Conservation (phyloP, 2,329 filamentous ascomycete genomes). For the Cladosporium sp. region DNA sequence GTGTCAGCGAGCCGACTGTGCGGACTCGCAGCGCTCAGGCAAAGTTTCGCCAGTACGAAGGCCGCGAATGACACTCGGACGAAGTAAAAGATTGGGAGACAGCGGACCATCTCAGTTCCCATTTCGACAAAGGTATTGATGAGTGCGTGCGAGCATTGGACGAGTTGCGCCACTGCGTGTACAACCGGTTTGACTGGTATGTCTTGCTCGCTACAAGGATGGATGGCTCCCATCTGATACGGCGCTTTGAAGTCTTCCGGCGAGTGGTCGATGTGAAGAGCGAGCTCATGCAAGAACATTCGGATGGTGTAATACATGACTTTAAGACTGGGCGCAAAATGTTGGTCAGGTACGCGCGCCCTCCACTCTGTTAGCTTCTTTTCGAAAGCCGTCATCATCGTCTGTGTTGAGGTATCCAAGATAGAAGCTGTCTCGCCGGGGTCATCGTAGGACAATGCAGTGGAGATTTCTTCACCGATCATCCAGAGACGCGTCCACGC, state of each 20-base stretch:
- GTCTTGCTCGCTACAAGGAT: constrained; percentile 34
- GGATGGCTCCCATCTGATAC: constrained; percentile 42
- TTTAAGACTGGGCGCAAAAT: constrained; percentile 43
- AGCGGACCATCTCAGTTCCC: constrained; percentile 53
- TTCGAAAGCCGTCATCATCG: constrained; percentile 59
- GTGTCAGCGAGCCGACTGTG: constrained; percentile 63
- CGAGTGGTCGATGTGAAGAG: constrained; percentile 58
- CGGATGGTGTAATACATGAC: constrained; percentile 61
- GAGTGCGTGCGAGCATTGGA: constrained; percentile 59
- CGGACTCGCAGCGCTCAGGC: constrained; percentile 59
- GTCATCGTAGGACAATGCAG: constrained; percentile 63
- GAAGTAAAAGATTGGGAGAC: constrained; percentile 63
- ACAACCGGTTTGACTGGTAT: constrained; percentile 53
- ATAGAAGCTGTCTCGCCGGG: constrained; percentile 48
- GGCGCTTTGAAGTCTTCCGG: constrained; percentile 47
- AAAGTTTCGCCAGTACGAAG: constrained; percentile 68
- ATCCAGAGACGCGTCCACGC: constrained; percentile 55
- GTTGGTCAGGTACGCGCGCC: constrained; percentile 40
- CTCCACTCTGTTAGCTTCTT: constrained; percentile 57
- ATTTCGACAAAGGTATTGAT: constrained; percentile 60
- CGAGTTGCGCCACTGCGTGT: constrained; percentile 59
- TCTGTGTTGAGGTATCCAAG: constrained; percentile 57
- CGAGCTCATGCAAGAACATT: constrained; percentile 71
- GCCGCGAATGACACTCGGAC: constrained; percentile 66
- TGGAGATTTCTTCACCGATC: constrained; percentile 61